phyloP scores from a whole-genome alignment of 2,329 filamentous ascomycete genomes.

The Colletotrichum tropicicola region DNA sequence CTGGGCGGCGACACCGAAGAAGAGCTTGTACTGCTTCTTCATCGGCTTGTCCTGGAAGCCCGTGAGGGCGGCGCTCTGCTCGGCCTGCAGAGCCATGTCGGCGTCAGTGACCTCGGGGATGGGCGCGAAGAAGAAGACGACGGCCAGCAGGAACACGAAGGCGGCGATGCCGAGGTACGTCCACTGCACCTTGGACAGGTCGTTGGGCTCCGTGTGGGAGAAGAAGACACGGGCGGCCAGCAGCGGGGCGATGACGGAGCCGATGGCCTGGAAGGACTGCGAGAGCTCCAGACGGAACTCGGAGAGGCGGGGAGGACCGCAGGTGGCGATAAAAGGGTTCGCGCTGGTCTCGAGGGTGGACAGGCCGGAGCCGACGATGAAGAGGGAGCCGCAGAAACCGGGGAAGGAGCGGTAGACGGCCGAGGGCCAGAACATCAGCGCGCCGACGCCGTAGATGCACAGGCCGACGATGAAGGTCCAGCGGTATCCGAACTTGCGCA shows the following conservation, averaged over 20 bases:
- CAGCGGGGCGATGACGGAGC: conserved; percentile 66
- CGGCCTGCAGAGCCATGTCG: conserved; percentile 66
- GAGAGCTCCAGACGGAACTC: conserved; percentile 68
- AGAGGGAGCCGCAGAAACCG: conserved; percentile 68
- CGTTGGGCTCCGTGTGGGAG: conserved; percentile 56
- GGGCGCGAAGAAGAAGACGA: conserved; percentile 65
- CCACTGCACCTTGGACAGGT: conserved; percentile 69
- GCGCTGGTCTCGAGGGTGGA: conserved; percentile 67
- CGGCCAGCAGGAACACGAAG: conserved; percentile 65
- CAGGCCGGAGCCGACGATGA: conserved; percentile 48
- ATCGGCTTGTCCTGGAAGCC: conserved; percentile 52
- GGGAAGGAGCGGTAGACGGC: conserved; percentile 63
- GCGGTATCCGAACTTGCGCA: conserved; percentile 72
- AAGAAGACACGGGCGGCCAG: conserved; percentile 71
- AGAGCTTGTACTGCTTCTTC: conserved; percentile 66
- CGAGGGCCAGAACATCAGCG: conserved; percentile 67
- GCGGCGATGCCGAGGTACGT: conserved; percentile 69
- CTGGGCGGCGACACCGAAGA: conserved; percentile 67
- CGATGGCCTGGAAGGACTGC: conserved; percentile 67
- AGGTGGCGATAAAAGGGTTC: conserved; percentile 61
- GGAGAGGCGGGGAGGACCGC: conserved; percentile 66
- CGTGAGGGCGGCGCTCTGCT: conserved; percentile 49
- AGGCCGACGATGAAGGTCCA: conserved; percentile 74
- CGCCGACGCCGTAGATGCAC: conserved; percentile 63
- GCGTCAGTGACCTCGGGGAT: conserved; percentile 65